Base-by-base conservation (phyloP, 2,329 filamentous ascomycete species). In the Penicillium psychrosexuale region DNA sequence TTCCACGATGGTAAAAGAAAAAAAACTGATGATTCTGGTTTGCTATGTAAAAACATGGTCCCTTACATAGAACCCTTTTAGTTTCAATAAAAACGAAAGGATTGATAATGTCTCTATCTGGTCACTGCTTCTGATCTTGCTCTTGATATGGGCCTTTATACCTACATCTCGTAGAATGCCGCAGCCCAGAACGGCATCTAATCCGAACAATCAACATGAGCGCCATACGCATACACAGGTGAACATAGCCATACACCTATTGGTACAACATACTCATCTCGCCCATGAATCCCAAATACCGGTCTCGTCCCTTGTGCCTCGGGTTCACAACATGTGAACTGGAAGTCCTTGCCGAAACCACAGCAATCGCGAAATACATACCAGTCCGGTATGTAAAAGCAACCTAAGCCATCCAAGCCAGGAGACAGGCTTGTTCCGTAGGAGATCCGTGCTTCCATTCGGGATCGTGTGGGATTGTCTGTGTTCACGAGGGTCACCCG, bases 11-110 rank as follows among this genome's bases (percentile, higher is more conserved):
- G 52, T 52, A 62, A 60, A 60, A 59, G 50, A 59, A 60, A 54
- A 59, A 60, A 57, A 54, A 50, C 17, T 58, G 47, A 62, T 59
- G 57, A 59, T 62, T 57, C 52, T 63, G 53, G 51, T 62, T 58
- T 60, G 46, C 58, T 61, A 61, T 64, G 63, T 65, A 65, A 61
- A 55, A 65, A 62, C 49, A 64, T 60, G 56, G 59, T 50, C 61
- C 51, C 53, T 63, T 64, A 62, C 62, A 64, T 65, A 65, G 62
- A 65, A 56, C 48, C 55, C 56, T 58, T 53, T 51, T 55, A 60
- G 57, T 62, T 59, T 51, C 59, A 63, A 63, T 61, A 61, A 64
- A 60, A 59, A 46, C 48, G 30, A 63, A 63, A 65, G 56, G 56
- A 61, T 58, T 64, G 61, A 64, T 56, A 61, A 65, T 61, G 46